Percentiles rank a stretch among this genome's conserved stretches.
These are phyloP conservation scores for Pseudocercospora musae DNA, from an alignment of 2,329 filamentous ascomycete species.

Conservation along the genomic window DNA sequence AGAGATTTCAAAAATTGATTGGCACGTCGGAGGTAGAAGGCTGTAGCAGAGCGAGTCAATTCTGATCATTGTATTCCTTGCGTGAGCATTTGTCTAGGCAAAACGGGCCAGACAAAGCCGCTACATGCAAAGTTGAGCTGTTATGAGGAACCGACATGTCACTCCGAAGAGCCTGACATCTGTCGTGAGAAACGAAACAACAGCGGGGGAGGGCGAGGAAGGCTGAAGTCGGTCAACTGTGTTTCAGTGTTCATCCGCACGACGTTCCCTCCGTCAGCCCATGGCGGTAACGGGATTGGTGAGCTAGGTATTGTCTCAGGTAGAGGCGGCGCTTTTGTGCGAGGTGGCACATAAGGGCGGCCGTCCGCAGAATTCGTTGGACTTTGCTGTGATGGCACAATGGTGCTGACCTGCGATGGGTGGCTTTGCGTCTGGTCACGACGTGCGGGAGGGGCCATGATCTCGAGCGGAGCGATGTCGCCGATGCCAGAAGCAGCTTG, in stretches of 20 bases:
- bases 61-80: not conserved
- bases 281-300: constrained; percentile 15
- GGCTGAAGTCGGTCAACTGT: constrained; percentile 1
- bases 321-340: not conserved
- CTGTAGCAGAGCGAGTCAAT: not conserved
- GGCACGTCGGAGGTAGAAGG: not conserved
- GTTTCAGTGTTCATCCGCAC: not conserved
- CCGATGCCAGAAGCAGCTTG: not conserved
- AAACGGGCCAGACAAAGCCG: not conserved
- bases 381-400: constrained; percentile 12
- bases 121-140: not conserved
- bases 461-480: not conserved
- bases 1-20: not conserved
- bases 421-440: not conserved
- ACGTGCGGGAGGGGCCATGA: not conserved
- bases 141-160: not conserved
- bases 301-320: constrained; percentile 15
- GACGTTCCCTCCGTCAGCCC: not conserved
- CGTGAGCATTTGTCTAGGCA: not conserved
- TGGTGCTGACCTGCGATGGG: constrained; percentile 11
- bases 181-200: not conserved
- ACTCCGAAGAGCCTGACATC: not conserved
- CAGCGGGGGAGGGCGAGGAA: not conserved
- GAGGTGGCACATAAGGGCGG: not conserved
- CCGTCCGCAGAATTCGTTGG: not conserved